phyloP scores from a whole-genome alignment of 176 grass and related monocot genomes.

The Pontederia paniculata region DNA sequence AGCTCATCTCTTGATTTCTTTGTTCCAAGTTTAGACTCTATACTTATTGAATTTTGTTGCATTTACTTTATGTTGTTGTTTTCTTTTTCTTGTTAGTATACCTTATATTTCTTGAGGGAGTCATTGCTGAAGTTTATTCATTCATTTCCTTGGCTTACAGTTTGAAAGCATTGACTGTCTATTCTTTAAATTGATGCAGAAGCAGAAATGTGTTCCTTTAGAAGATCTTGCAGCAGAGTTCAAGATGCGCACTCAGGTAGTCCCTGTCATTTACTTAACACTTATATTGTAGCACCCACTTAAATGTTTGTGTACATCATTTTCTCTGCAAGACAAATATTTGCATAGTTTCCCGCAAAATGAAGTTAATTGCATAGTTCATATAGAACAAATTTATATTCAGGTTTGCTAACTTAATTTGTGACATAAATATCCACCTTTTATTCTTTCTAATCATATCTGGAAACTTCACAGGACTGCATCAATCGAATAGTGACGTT shows the following conservation, averaged over 20 bases:
- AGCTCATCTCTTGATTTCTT: too few relatives aligned
- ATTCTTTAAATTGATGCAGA: constrained; percentile 23
- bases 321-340: too few relatives aligned
- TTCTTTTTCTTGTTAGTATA: too few relatives aligned
- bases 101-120: too few relatives aligned
- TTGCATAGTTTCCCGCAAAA: too few relatives aligned
- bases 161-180: not conserved
- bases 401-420: not conserved
- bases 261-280: not conserved
- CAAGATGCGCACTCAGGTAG: constrained; percentile 86
- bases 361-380: too few relatives aligned
- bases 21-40: too few relatives aligned
- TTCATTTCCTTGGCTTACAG: too few relatives aligned
- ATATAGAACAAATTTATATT: not conserved
- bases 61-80: too few relatives aligned
- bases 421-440: not conserved
- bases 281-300: not conserved
- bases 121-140: too few relatives aligned
- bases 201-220: constrained; percentile 86
- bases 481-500: constrained; percentile 74
- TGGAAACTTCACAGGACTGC: constrained; percentile 43
- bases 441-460: constrained; percentile 10
- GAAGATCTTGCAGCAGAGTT: constrained; percentile 93
- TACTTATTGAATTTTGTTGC: too few relatives aligned
- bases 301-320: too few relatives aligned